A percentile compares a stretch with the other conserved stretches of the same genome.
Evolutionary conservation across 441 rosid species (phyloP).

Genomic region (Biscutella laevigata): DNA sequence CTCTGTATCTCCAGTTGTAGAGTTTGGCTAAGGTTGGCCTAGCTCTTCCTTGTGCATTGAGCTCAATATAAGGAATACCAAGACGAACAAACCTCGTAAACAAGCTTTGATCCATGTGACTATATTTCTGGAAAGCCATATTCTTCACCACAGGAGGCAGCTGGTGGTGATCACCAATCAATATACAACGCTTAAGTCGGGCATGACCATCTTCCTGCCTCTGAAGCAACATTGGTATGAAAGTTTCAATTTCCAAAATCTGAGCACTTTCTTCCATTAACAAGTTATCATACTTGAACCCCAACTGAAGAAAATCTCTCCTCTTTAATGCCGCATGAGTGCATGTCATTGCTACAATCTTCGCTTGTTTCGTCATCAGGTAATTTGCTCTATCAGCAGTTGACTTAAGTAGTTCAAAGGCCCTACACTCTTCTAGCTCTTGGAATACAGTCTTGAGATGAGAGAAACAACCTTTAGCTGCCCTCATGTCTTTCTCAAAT

Average conservation of each 20-base stretch:
- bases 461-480: conserved; percentile 87
- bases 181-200: conserved; percentile 93
- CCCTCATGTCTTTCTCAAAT: conserved; percentile 90
- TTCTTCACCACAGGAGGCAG: conserved; percentile 98
- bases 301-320: conserved; percentile 94
- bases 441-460: conserved; percentile 91
- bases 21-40: conserved; percentile 92
- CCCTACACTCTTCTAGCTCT: conserved; percentile 99
- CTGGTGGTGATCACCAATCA: conserved; percentile 98
- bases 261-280: conserved; percentile 99
- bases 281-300: conserved; percentile 95
- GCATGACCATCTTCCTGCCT: conserved; percentile 98
- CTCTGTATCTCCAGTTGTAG: conserved; percentile 96
- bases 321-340: conserved; percentile 98
- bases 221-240: conserved; percentile 98
- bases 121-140: conserved; percentile 99
- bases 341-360: conserved; percentile 99
- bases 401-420: conserved; percentile 97
- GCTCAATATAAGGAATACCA: conserved; percentile 96
- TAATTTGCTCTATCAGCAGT: conserved; percentile 99
- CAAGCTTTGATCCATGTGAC: conserved; percentile 99
- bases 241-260: conserved; percentile 94
- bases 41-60: conserved; percentile 99
- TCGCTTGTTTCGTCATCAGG: conserved; percentile 97
- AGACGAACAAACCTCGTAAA: conserved; percentile 97